Conservation (phyloP, 345 rosid species). For the Dipteronia dyeriana region DNA sequence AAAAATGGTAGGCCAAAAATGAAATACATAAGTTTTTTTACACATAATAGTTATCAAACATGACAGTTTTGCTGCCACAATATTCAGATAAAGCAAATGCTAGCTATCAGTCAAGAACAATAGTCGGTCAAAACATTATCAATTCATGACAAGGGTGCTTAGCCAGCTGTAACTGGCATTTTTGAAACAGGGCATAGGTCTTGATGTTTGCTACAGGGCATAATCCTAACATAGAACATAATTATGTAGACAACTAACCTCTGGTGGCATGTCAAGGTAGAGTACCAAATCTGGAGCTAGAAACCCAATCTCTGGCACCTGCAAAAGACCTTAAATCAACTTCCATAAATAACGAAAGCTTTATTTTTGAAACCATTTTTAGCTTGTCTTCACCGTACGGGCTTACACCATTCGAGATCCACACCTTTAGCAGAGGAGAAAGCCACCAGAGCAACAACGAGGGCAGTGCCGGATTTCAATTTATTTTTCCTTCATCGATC, state of each 20-base stretch:
- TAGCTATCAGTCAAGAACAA: not conserved
- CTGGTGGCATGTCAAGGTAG: conserved; percentile 79
- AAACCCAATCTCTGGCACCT: conserved; percentile 77
- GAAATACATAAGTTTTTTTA: not conserved
- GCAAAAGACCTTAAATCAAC: conserved; percentile 21
- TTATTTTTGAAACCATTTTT: not conserved
- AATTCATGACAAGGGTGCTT: not conserved
- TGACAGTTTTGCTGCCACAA: not conserved
- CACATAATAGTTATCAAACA: not conserved
- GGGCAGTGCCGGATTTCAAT: conserved; percentile 71
- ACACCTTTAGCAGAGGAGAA: conserved; percentile 95
- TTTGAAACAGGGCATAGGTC: not conserved
- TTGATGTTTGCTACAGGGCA: not conserved
- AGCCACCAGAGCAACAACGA: conserved; percentile 88
- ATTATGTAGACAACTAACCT: conserved; percentile 40
- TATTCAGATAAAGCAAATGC: not conserved
- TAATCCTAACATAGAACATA: conserved; percentile 7
- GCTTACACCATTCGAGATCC: conserved; percentile 83
- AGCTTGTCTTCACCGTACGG: conserved; percentile 40
- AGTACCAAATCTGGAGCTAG: conserved; percentile 76
- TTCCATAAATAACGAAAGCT: not conserved
- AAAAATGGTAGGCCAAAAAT: not conserved
- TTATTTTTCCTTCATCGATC: conserved; percentile 79
- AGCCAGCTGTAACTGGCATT: not conserved
- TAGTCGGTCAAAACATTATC: not conserved